Percentiles rank a stretch among this genome's conserved stretches.
Evolutionary conservation across 140 eudicot species (phyloP).

Genomic region (Stevia rebaudiana): DNA sequence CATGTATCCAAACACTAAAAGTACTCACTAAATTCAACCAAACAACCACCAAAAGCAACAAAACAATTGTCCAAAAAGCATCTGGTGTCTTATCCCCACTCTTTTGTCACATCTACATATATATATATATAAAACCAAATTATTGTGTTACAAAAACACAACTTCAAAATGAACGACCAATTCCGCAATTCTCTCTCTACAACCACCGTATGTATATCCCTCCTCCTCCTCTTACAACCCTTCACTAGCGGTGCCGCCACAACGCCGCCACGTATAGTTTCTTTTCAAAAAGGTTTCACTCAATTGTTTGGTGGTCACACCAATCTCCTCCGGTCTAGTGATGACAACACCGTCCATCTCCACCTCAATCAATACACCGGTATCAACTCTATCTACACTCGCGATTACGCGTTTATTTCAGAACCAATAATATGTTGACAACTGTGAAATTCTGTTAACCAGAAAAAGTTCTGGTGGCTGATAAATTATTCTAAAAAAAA

Average conservation of each 20-base stretch:
- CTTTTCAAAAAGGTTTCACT: conserved; percentile 51
- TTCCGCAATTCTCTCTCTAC: conserved; percentile 22
- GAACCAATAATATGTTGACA: too few species aligned
- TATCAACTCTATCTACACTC: background rate
- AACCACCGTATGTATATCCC: conserved; percentile 10
- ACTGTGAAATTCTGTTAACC: too few species aligned
- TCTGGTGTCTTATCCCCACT: background rate
- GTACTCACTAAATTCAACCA: background rate
- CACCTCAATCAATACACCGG: conserved; percentile 75
- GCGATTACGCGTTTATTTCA: too few species aligned
- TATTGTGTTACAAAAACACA: conserved; percentile 17
- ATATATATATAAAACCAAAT: conserved; percentile 6
- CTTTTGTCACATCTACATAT: background rate
- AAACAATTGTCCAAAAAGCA: background rate
- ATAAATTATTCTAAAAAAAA: background rate
- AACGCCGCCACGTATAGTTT: conserved; percentile 21
- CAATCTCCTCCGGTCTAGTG: conserved; percentile 38
- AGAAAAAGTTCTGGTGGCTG: background rate
- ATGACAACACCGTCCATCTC: conserved; percentile 56
- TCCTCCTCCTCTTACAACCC: conserved; percentile 24
- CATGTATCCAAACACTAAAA: background rate
- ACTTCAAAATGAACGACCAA: conserved; percentile 17
- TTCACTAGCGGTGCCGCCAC: conserved; percentile 14
- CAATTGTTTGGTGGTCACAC: conserved; percentile 62
- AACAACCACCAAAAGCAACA: background rate